Evolutionary conservation across 306 rosid genomes (phyloP), one percentile per base, ranked within the genome.

Genomic region (Rubus parviflorus): DNA sequence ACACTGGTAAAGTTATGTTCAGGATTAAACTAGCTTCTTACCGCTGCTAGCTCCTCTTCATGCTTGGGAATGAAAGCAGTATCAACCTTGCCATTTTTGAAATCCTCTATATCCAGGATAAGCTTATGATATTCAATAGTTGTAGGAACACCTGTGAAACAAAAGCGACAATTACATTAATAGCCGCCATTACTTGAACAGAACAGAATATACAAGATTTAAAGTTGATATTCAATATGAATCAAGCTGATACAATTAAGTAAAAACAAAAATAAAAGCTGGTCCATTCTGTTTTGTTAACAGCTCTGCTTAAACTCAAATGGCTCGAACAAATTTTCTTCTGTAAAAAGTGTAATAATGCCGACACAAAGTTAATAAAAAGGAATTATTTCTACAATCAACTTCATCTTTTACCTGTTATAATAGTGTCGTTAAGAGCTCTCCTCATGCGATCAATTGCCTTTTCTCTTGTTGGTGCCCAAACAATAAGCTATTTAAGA

Each of bases 401-500:
- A 68, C 73, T 76, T 56, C 63, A 47, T 65, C 42, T 56, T 30
- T 78, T 75, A 95, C 99, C 99, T 40, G 96, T 92, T 80, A 95
- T 95, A 63, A 91, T 84, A 68, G 99, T 95, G 88, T 95, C 99
- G 6, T 89, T 79, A 51, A 95, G 99, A 78, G 99, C 99, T 83
- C 99, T 89, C 81, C 88, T 95, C 99, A 95, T 95, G 83, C 97
- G 98, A 8, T 91, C 93, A 62, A 95, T 89, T 61, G 99, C 99
- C 86, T 95, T 95, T 83, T 88, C 99, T 78, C 99, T 89, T 42
- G 97, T 92, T 72, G 99, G 99, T 87, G 99, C 99, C 99, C 99
- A 95, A 20, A 95, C 99, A 86, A 95, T 89, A 82, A 95, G 94
- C 99, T 95, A 61, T 40, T 23, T 14, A 22, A 58, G 25, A 45